A percentile compares a stretch with the other conserved stretches of the same genome.
Conservation (phyloP, 1,139 yeast genomes). For the Debaryomyces sp. region DNA sequence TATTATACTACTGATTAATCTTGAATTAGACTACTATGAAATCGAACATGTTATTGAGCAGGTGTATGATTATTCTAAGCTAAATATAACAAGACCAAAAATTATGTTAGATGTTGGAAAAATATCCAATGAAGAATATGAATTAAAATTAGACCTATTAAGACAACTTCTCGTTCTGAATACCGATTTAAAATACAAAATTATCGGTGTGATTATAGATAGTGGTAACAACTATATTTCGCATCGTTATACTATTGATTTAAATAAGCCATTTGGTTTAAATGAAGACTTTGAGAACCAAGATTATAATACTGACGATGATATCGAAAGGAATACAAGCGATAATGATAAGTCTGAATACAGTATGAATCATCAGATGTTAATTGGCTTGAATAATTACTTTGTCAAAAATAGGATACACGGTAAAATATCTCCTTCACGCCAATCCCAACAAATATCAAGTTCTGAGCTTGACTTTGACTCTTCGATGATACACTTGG, state of each 20-base stretch:
- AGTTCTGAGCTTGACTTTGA: neutral
- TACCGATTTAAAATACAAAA: conserved; percentile 13
- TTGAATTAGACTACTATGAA: conserved; percentile 18
- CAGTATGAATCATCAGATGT: conserved; percentile 14
- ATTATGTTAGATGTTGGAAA: conserved; percentile 36
- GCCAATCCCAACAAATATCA: neutral
- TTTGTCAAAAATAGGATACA: conserved; percentile 20
- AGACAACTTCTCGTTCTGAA: conserved; percentile 16
- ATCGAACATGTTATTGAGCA: conserved; percentile 19
- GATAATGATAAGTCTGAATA: neutral
- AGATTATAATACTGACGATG: conserved; percentile 9
- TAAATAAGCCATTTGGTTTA: conserved; percentile 4
- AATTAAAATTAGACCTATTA: conserved; percentile 18
- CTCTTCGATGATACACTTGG: neutral
- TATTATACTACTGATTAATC: conserved; percentile 31
- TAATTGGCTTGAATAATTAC: conserved; percentile 19
- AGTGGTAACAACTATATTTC: conserved; percentile 42
- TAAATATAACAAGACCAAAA: conserved; percentile 21
- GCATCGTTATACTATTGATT: conserved; percentile 11
- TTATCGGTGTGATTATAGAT: conserved; percentile 42
- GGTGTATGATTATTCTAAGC: conserved; percentile 22
- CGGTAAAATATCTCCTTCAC: conserved; percentile 4
- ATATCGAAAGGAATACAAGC: conserved; percentile 4
- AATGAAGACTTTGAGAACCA: conserved; percentile 2
- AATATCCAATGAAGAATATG: conserved; percentile 21